phyloP scores from a whole-genome alignment of 2,329 filamentous ascomycete species.

The Alternaria longipes region DNA sequence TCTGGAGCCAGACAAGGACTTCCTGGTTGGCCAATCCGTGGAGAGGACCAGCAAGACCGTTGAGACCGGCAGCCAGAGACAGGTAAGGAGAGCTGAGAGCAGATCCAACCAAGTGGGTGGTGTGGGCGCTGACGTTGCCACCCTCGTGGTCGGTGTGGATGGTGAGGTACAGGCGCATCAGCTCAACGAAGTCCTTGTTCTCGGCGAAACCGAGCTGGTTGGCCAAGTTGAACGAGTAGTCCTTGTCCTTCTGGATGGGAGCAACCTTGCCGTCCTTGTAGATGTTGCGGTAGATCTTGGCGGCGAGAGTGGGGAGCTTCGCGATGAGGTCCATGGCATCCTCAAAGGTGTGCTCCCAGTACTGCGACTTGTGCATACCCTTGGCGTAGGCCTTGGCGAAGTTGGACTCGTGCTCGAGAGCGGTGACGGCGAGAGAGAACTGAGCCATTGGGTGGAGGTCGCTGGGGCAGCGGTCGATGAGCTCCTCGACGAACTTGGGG shows the following conservation, averaged over 20 bases:
- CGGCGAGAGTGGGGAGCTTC: slow-evolving; percentile 97
- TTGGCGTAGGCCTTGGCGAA: slow-evolving; percentile 99
- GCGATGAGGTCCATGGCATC: slow-evolving; percentile 99
- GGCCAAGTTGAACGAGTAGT: slow-evolving; percentile 99
- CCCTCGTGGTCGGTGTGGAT: slow-evolving; percentile 99
- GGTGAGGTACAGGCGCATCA: slow-evolving; percentile 98
- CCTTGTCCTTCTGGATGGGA: slow-evolving; percentile 96
- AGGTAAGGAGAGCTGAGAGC: slow-evolving; percentile 98
- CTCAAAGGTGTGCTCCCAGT: slow-evolving; percentile 99
- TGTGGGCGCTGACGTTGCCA: slow-evolving; percentile 98
- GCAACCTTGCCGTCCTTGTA: slow-evolving; percentile 99
- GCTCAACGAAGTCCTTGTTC: slow-evolving; percentile 96
- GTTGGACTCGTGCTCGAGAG: slow-evolving; percentile 96
- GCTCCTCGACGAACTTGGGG: slow-evolving; percentile 98
- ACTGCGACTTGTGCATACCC: slow-evolving; percentile 99
- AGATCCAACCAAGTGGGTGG: slow-evolving; percentile 95
- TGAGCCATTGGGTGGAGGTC: slow-evolving; percentile 99
- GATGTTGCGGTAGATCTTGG: slow-evolving; percentile 99
- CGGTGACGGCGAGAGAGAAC: slow-evolving; percentile 96
- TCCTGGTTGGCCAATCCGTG: slow-evolving; percentile 99
- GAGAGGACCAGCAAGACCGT: slow-evolving; percentile 96
- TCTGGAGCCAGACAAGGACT: slow-evolving; percentile 97
- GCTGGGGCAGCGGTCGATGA: slow-evolving; percentile 99
- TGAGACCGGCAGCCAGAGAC: slow-evolving; percentile 93
- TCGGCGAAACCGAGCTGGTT: slow-evolving; percentile 97